Evolutionary conservation across 2,329 filamentous ascomycete species (phyloP).

Genomic region (Onygena corvina): DNA sequence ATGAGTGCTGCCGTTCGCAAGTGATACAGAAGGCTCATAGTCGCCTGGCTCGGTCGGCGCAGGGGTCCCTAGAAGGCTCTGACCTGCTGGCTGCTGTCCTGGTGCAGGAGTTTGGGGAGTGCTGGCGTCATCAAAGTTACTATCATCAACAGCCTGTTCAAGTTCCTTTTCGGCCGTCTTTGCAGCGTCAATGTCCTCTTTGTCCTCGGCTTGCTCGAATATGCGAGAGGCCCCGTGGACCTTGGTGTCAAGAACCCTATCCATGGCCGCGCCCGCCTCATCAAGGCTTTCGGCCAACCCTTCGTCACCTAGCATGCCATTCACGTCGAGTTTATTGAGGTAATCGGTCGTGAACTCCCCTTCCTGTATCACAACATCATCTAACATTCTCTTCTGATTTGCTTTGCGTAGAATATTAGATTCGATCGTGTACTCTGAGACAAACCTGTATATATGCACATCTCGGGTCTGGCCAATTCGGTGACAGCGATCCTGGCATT

Average conservation of each 20-base stretch:
- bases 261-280: slow-evolving; percentile 71
- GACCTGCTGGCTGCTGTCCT: slow-evolving; percentile 11
- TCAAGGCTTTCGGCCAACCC: slow-evolving; percentile 51
- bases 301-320: slow-evolving; percentile 53
- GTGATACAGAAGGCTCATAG: slow-evolving; percentile 13
- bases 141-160: slow-evolving; percentile 60
- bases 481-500: slow-evolving; percentile 94
- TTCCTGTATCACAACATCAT: slow-evolving; percentile 96
- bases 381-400: slow-evolving; percentile 93
- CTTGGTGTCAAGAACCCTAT: slow-evolving; percentile 63
- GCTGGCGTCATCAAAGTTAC: slow-evolving; percentile 63
- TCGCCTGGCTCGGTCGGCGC: slow-evolving; percentile 29
- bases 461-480: slow-evolving; percentile 95
- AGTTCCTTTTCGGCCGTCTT: slow-evolving; percentile 81
- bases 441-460: slow-evolving; percentile 91
- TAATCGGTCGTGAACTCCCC: slow-evolving; percentile 96
- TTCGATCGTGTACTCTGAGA: slow-evolving; percentile 90
- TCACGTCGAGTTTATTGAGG: slow-evolving; percentile 63
- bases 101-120: slow-evolving; percentile 25
- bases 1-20: slow-evolving; percentile 14
- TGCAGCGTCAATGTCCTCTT: slow-evolving; percentile 80
- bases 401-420: slow-evolving; percentile 95
- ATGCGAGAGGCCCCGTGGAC: slow-evolving; percentile 56
- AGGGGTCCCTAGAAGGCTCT: slow-evolving; percentile 26
- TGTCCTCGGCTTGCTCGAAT: slow-evolving; percentile 82